phyloP scores from a whole-genome alignment of 1,284 basidiomycete species.

The Pseudozyma hubeiensis region DNA sequence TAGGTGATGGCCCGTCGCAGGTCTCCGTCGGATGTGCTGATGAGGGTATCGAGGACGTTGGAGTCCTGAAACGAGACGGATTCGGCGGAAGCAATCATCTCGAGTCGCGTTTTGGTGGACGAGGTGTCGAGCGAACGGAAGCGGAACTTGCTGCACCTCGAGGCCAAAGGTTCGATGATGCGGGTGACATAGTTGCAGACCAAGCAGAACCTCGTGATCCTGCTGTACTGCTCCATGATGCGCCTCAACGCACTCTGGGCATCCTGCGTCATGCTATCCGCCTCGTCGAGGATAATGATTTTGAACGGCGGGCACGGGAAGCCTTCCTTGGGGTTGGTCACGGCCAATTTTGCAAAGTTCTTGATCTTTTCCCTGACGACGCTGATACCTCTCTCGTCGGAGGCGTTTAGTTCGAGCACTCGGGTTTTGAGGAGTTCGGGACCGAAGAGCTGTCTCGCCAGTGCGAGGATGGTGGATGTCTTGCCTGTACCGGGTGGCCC shows the following conservation, averaged over 20 bases:
- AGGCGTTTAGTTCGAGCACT: constrained; percentile 98
- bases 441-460: constrained; percentile 93
- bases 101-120: constrained; percentile 81
- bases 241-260: constrained; percentile 93
- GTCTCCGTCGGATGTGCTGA: constrained; percentile 87
- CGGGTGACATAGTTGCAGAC: constrained; percentile 99
- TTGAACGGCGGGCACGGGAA: constrained; percentile 99
- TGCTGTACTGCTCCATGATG: constrained; percentile 98
- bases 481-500: constrained; percentile 99
- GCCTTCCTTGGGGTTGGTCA: constrained; percentile 64
- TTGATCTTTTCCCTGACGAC: constrained; percentile 99
- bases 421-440: constrained; percentile 93
- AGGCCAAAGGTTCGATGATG: constrained; percentile 97
- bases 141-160: constrained; percentile 98
- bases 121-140: constrained; percentile 89
- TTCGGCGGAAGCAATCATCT: constrained; percentile 79
- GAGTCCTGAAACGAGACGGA: constrained; percentile 69
- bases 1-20: constrained; percentile 98
- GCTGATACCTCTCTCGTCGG: constrained; percentile 95
- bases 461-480: constrained; percentile 95
- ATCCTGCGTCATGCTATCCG: constrained; percentile 99
- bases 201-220: constrained; percentile 96
- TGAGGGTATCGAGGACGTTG: constrained; percentile 75
- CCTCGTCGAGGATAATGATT: constrained; percentile 98
- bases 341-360: constrained; percentile 83